Conservation (phyloP, 345 rosid species). For the Boechera stricta region DNA sequence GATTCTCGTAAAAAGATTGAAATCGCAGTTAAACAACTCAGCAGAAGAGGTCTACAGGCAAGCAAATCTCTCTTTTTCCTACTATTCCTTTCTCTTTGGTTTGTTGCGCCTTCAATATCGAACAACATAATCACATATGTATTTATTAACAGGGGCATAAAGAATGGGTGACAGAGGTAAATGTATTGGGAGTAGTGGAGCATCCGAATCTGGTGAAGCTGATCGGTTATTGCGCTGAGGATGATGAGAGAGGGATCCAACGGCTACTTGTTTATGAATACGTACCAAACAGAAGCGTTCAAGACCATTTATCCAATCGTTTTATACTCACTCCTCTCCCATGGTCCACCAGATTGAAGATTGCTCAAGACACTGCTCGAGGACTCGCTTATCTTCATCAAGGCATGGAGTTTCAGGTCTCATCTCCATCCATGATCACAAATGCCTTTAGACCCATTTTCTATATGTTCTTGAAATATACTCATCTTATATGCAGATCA, state of each 20-base stretch:
- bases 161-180: conserved; percentile 98
- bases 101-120: not conserved
- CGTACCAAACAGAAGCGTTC: conserved; percentile 92
- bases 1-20: conserved; percentile 74
- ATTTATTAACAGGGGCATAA: conserved; percentile 73
- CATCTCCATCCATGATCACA: conserved; percentile 13
- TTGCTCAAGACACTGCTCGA: conserved; percentile 85
- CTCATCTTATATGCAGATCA: conserved; percentile 59
- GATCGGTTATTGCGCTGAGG: conserved; percentile 93
- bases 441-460: not conserved
- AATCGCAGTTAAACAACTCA: conserved; percentile 91
- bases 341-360: conserved; percentile 78
- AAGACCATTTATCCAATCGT: conserved; percentile 78
- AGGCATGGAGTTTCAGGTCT: conserved; percentile 96
- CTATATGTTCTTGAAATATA: conserved; percentile 1
- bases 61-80: conserved; percentile 3
- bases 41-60: conserved; percentile 92
- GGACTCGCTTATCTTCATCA: conserved; percentile 92
- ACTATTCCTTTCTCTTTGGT: not conserved
- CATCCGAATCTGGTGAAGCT: conserved; percentile 92
- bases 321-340: conserved; percentile 71
- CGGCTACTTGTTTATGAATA: conserved; percentile 84
- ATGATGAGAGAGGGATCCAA: conserved; percentile 95
- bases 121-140: not conserved
- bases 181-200: conserved; percentile 92